Base-by-base conservation (phyloP, 768 basidiomycete genomes). In the Lentinula raphanica region DNA sequence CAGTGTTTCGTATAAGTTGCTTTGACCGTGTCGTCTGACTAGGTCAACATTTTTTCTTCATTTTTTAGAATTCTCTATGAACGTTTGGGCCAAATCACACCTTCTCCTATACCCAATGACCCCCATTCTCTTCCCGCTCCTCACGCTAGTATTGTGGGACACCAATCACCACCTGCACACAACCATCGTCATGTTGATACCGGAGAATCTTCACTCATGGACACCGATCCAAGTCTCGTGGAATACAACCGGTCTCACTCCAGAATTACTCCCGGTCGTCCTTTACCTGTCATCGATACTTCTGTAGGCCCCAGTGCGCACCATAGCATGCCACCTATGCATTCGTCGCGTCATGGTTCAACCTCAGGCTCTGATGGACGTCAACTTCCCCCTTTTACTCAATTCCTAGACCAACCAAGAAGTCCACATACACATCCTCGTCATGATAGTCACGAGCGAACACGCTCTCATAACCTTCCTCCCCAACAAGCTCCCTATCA, bases 61-160 rank as follows among this genome's bases (percentile, higher is more conserved):
- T 35, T 35, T 53, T 62, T 74, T 63, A 84, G 90, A 54, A 84
- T 92, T 42, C 74, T 92, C 56, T 92, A 92, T 67, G 90, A 92
- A 70, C 86, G 89, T 54, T 76, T 92, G 9, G 80, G 85, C 51
- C 76, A 76, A 38, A 74, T 83, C 21, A 81, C 86, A 21, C 79
- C 83, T 32, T 46, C 46, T 8, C 56, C 76, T 72, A 45, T 73
- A 65, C 50, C 40, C 60, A 53, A 68, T 64, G 21, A 66, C 65
- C 58, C 45, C 63, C 11, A 58, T 58, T 54, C 50, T 60, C 42
- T 51, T 36, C 32, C 29, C 35, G 12, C 64, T 2, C 46, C 29
- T 6, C 69, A 67, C 35, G 65, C 67, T 50, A 32, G 0, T 21
- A 15, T 13, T 4, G 15, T 19, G 13, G 19, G 19, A 44, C 65